phyloP scores from a whole-genome alignment of 148 eudicot species.

The Oxyria digyna region DNA sequence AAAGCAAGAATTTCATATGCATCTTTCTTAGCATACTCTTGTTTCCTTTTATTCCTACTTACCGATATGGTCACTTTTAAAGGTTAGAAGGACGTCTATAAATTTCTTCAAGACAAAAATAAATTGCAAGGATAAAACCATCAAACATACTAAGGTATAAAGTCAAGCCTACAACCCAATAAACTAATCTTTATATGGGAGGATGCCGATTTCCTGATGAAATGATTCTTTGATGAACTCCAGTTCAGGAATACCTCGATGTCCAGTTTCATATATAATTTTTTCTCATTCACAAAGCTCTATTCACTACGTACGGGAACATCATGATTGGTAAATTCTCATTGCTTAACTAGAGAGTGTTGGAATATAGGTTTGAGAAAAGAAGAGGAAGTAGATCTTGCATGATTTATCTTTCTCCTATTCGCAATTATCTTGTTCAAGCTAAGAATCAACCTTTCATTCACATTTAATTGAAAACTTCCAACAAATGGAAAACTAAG shows the following conservation, averaged over 20 bases:
- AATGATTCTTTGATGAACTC: neutral
- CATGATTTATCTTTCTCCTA: neutral
- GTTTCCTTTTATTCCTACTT: slow-evolving; percentile 1
- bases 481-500: too few relatives aligned
- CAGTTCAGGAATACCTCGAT: neutral
- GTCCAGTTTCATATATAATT: neutral
- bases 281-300: neutral
- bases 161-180: neutral
- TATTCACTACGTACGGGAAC: neutral
- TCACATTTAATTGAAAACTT: neutral
- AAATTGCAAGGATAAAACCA: neutral
- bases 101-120: neutral
- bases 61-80: neutral
- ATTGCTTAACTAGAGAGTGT: neutral
- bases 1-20: slow-evolving; percentile 4
- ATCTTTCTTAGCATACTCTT: neutral
- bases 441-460: neutral
- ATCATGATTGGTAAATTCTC: neutral
- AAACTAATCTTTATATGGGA: too few relatives aligned
- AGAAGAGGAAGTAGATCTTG: neutral
- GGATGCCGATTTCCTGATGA: neutral
- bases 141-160: neutral
- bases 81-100: neutral
- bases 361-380: neutral
- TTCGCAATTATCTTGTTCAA: neutral